Conservation (phyloP, 2,329 filamentous ascomycete genomes). For the Aspergillus caelatus region DNA sequence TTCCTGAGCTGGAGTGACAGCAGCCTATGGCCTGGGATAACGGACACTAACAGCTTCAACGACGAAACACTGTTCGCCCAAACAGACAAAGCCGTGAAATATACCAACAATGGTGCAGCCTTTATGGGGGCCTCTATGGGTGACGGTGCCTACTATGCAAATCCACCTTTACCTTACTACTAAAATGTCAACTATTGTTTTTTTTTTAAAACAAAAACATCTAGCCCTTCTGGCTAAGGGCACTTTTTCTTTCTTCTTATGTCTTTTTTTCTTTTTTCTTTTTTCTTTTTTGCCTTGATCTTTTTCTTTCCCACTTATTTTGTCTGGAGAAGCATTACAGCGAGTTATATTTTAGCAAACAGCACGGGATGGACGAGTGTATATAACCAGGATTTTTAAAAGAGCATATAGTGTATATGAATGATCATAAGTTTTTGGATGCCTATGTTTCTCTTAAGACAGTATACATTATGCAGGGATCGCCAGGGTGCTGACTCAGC, state of each 20-base stretch:
- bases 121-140: slow-evolving; percentile 26
- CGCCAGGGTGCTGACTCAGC: slow-evolving; percentile 8
- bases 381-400: not conserved
- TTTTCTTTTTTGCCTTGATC: not conserved
- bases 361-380: not conserved
- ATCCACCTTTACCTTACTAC: slow-evolving; percentile 30
- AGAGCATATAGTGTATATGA: not conserved
- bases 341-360: not conserved
- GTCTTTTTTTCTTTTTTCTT: not conserved
- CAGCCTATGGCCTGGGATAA: slow-evolving; percentile 34
- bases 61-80: slow-evolving; percentile 29
- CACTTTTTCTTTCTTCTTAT: not conserved
- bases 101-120: slow-evolving; percentile 21
- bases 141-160: slow-evolving; percentile 30
- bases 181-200: not conserved
- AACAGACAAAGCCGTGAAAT: slow-evolving; percentile 32
- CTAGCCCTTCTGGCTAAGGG: slow-evolving; percentile 1
- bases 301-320: not conserved
- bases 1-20: slow-evolving; percentile 43
- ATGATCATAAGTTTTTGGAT: not conserved
- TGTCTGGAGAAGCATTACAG: not conserved
- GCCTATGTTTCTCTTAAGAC: not conserved
- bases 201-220: too few species aligned
- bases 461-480: not conserved
- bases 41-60: slow-evolving; percentile 27